phyloP scores from a whole-genome alignment of 106 monocot species.

The Amphibolis antarctica region DNA sequence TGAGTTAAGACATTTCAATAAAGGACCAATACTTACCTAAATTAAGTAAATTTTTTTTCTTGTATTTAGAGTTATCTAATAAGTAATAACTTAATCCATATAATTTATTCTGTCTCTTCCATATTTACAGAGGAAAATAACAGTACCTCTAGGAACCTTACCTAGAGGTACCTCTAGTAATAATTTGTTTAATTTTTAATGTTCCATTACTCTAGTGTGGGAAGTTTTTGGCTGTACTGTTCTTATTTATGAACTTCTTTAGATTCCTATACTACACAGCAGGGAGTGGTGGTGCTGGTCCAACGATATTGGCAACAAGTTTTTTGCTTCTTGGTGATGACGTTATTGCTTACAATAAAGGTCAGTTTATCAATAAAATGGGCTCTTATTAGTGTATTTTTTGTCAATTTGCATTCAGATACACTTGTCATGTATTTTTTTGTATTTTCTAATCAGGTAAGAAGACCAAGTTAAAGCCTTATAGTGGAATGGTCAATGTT shows the following conservation, averaged over 20 bases:
- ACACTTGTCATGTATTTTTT: background rate
- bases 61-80: no score
- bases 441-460: constrained; percentile 37
- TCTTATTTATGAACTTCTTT: constrained; percentile 13
- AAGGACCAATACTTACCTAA: no score
- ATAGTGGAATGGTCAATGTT: constrained; percentile 71
- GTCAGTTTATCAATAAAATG: constrained; percentile 16
- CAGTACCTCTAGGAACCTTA: no score
- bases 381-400: background rate
- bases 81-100: no score
- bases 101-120: no score
- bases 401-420: background rate
- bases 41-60: no score
- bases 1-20: no score
- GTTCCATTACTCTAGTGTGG: background rate
- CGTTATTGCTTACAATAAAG: constrained; percentile 80
- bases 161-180: no score
- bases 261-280: constrained; percentile 97
- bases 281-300: constrained; percentile 92
- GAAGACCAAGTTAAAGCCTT: constrained; percentile 70
- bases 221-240: constrained; percentile 12
- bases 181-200: background rate
- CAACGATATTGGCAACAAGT: constrained; percentile 88
- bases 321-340: constrained; percentile 93
- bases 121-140: no score